Percentiles rank a stretch among this genome's conserved stretches.
These are phyloP conservation scores for Gossypium anomalum DNA, from an alignment of 345 rosid genomes.

Conservation along the genomic window DNA sequence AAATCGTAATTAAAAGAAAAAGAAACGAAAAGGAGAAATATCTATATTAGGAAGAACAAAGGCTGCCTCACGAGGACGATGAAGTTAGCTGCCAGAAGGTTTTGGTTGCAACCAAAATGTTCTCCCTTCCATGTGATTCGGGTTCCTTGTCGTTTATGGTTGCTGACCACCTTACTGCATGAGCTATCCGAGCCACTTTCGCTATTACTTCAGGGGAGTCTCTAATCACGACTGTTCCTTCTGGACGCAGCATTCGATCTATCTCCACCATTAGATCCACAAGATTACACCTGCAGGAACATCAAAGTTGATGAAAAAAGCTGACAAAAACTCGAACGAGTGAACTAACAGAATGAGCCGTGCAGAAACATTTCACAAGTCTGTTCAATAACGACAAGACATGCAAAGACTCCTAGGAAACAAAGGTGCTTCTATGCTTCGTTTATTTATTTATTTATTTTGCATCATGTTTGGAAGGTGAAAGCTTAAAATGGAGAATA, in stretches of 20 bases:
- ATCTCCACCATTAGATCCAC: conserved; percentile 91
- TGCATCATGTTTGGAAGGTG: not conserved
- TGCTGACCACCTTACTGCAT: conserved; percentile 67
- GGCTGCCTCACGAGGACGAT: conserved; percentile 34
- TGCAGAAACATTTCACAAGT: not conserved
- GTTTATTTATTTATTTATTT: not conserved
- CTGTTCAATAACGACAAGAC: not conserved
- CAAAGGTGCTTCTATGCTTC: not conserved
- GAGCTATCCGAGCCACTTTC: conserved; percentile 58
- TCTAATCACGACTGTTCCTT: conserved; percentile 71
- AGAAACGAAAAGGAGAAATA: conserved; percentile 17
- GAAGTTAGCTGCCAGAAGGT: conserved; percentile 56
- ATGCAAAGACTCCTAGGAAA: not conserved
- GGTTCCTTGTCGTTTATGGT: conserved; percentile 64
- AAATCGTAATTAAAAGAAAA: conserved; percentile 18
- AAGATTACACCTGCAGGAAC: conserved; percentile 67
- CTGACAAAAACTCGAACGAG: not conserved
- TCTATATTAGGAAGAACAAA: conserved; percentile 34
- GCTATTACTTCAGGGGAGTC: conserved; percentile 84
- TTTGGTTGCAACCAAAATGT: conserved; percentile 69
- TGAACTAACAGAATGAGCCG: not conserved
- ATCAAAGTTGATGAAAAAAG: conserved; percentile 1
- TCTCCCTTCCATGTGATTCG: conserved; percentile 63
- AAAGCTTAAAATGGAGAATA: not conserved
- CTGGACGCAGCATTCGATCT: conserved; percentile 91